Evolutionary conservation across 2,329 filamentous ascomycete species (phyloP), one percentile per base, ranked within the genome.

Genomic region (Epichloe hybrida): DNA sequence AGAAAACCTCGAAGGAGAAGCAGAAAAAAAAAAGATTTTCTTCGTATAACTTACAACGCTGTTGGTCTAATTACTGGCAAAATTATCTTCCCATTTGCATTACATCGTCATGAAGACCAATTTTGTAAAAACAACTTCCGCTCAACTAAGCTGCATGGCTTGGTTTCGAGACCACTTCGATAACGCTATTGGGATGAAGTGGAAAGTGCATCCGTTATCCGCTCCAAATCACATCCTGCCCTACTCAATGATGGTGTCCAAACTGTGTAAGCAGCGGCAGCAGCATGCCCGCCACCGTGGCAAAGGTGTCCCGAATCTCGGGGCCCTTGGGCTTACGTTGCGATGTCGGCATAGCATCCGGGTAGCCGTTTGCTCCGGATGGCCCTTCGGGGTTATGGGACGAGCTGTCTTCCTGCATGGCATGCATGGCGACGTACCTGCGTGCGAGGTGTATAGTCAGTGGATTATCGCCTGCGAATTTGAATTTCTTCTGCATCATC

Each of bases 361-460:
- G 60, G 60, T 79, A 80, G 48, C 80, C 75, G 54, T 83, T 81
- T 37, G 67, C 62, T 5, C 64, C 60, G 0, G 66, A 59, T 48
- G 71, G 66, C 52, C 77, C 71, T n/a, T 80, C 72, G 55, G 81
- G 74, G 48, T 70, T 67, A 34, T 75, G 69, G 2, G 69, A 64
- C 8, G 68, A 66, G 48, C 73, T 71, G 21, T 83, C 79, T 61
- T 95, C 90, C 63, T 94, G 87, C 88, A 97, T 95, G 1, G 90
- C 89, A 63, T 98, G 93, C 90, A 97, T 96, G 1, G 93, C 93
- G 42, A 98, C 93, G 62, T 97, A 95, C 59, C 88, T 94, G 34
- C 35, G 27, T 31, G 8, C 27, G 27, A 31, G 27, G 3, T 31
- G 27, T 5, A 43, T 7, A 45, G 45, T 48, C 23, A 53, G 52